Base-by-base conservation (phyloP, 352 stramenopile genomes). In the Pythium inflatum region DNA sequence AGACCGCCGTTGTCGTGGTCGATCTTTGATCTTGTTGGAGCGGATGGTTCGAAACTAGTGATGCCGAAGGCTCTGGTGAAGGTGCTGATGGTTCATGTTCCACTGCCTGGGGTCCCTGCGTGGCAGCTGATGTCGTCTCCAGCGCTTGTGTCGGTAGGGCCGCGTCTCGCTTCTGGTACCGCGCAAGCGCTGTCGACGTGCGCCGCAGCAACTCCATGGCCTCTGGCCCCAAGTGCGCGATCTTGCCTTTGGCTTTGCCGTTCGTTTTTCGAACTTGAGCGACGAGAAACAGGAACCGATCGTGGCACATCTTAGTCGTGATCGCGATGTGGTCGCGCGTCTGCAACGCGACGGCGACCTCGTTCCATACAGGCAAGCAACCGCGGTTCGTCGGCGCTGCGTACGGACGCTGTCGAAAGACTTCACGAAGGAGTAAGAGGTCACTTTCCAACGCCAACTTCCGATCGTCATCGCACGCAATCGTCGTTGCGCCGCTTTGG, bases 251-350 rank as follows among this genome's bases (percentile, higher is more conserved):
- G 48, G 48, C 24, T 34, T 55, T 55, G 48, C 48, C 48, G 25
- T n/a, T 34, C 25, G 6, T 55, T 18, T 12, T 5, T 1, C 24
- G 48, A 34, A n/a, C 13, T 27, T 36, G 25, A 5, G 33, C 25
- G 1, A 28, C 48, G 25, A 55, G 48, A 22, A 55, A 36, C 45
- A 55, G n/a, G 25, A 55, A 55, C 25, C 25, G 27, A 16, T 55
- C 48, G 48, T 55, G 48, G 48, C 48, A 36, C 20, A 55, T 55
- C 48, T 55, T 55, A 27, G 48, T 36, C 14, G 48, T 55, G 48
- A 55, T 55, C 11, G 48, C 48, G 27, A 55, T 27, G 22, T 38
- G 33, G 25, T 36, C 48, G 2, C 48, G 48, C 25, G 48, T 55
- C 25, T 18, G 48, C 48, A 54, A n/a, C 13, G 46, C 46, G 14